Base-by-base conservation (phyloP, 2,329 filamentous ascomycete species). In the Aspergillus floridensis region DNA sequence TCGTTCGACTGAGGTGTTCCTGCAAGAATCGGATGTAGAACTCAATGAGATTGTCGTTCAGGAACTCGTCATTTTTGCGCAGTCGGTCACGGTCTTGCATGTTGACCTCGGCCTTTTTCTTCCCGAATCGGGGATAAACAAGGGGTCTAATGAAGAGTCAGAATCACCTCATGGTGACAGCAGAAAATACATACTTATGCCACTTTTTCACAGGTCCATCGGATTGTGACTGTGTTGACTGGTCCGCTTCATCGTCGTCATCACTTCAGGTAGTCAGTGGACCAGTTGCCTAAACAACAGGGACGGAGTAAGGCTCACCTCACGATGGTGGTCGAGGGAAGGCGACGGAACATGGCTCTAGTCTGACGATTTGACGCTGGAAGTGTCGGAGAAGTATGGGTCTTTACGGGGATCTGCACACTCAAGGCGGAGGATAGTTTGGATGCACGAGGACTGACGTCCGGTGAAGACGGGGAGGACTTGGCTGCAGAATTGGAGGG, bases 21-120 rank as follows among this genome's bases (percentile, higher is more conserved):
- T 93, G 87, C 5, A 93, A 78, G 66, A 87, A 90, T 31, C 89
- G 87, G 57, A 96, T 81, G 70, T 96, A 96, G 72, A 97, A 97
- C 53, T 86, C 87, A 65, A 99, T 90, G 29, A 99, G 79, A 69
- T 92, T 96, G 77, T 99, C 95, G 71, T 99, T 99, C 48, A 99
- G 77, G 60, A 90, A 96, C 66, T 96, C 85, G 12, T 96, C 85
- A 12, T 88, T 90, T 63, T 96, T 90, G 61, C 96, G 88, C 2
- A 99, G 82, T 47, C 91, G 84, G 21, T 82, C 77, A 35, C 98
- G 70, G 63, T 81, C 79, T 26, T 75, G 70, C 21, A 71, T 73
- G 46, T 74, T 74, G 5, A 81, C 78, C 59, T 78, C 78, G 10
- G 77, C 78, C 59, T 76, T 79, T 60, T 76, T 80, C 66, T 79